Percentiles rank a stretch among this genome's conserved stretches.
Conservation (phyloP, 129 eudicot species). For the Pittosporum tobira region DNA sequence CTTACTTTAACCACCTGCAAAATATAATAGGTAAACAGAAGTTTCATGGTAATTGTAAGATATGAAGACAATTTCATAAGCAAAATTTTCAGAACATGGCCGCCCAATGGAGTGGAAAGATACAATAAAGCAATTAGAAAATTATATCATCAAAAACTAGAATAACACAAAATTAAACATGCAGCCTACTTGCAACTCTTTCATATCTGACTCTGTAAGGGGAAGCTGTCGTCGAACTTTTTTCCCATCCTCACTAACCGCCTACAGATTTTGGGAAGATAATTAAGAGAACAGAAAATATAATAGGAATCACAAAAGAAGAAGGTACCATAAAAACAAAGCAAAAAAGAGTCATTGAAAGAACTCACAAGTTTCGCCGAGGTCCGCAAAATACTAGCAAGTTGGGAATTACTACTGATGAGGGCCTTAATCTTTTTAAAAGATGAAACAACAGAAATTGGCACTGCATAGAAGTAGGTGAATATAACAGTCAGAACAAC, state of each 20-base stretch:
- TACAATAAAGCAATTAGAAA: not conserved
- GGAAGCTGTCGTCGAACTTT: conserved; percentile 71
- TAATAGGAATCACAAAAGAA: not conserved
- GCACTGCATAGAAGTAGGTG: conserved; percentile 44
- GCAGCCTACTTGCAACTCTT: conserved; percentile 70
- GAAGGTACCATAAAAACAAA: not conserved
- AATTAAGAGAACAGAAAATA: conserved; percentile 6
- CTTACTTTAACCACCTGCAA: not conserved
- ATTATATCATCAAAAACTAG: not conserved
- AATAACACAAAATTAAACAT: not conserved
- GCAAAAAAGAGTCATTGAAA: not conserved
- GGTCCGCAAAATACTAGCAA: conserved; percentile 62
- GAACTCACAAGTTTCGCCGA: conserved; percentile 72
- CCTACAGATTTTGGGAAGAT: conserved; percentile 26
- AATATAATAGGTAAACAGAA: not conserved
- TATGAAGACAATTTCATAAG: not conserved
- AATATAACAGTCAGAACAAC: conserved; percentile 8
- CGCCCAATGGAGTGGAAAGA: not conserved
- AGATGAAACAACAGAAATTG: conserved; percentile 78
- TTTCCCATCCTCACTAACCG: conserved; percentile 87
- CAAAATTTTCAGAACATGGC: too few species aligned
- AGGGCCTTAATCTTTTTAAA: conserved; percentile 92
- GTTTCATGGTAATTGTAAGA: not conserved
- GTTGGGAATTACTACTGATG: conserved; percentile 50
- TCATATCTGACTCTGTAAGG: conserved; percentile 67